Percentiles rank a stretch among this genome's conserved stretches.
Evolutionary conservation across 1,284 basidiomycete species (phyloP).

Genomic region (Waitea zeae): DNA sequence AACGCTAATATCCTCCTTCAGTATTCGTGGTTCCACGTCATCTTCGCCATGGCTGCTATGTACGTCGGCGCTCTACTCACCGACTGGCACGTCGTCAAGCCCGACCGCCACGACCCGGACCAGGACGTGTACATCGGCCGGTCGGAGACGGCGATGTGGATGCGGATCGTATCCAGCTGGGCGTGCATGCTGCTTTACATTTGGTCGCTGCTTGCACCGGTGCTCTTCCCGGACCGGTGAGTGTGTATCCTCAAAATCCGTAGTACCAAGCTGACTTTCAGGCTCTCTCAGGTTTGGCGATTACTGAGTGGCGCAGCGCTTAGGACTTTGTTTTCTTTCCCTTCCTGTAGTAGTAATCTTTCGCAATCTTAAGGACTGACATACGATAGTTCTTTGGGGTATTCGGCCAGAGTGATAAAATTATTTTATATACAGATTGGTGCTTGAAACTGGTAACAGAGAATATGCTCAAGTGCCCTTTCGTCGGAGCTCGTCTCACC

Average conservation of each 20-base stretch:
- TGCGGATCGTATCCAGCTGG: conserved; percentile 93
- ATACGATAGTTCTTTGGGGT: too few relatives aligned
- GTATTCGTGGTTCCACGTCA: conserved; percentile 98
- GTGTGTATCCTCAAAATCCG: too few relatives aligned
- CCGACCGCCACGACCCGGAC: conserved; percentile 28
- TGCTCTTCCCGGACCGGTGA: conserved; percentile 74
- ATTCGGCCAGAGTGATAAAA: too few relatives aligned
- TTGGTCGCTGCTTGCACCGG: conserved; percentile 85
- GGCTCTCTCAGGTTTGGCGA: background rate
- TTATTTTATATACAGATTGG: too few relatives aligned
- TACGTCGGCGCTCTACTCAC: conserved; percentile 98
- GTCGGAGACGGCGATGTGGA: conserved; percentile 98
- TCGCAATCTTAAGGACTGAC: too few relatives aligned
- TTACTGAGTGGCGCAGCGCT: too few relatives aligned
- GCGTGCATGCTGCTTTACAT: conserved; percentile 79
- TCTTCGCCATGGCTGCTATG: conserved; percentile 93
- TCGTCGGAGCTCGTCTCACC: too few relatives aligned
- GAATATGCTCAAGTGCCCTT: too few relatives aligned
- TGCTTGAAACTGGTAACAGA: too few relatives aligned
- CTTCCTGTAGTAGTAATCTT: too few relatives aligned
- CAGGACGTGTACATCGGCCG: conserved; percentile 89
- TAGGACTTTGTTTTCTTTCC: too few relatives aligned
- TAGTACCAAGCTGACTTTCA: background rate
- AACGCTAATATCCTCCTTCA: conserved; percentile 13
- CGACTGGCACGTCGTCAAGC: conserved; percentile 77